Base-by-base conservation (phyloP, 1,284 basidiomycete species). In the Cutaneotrichosporon sp. region DNA sequence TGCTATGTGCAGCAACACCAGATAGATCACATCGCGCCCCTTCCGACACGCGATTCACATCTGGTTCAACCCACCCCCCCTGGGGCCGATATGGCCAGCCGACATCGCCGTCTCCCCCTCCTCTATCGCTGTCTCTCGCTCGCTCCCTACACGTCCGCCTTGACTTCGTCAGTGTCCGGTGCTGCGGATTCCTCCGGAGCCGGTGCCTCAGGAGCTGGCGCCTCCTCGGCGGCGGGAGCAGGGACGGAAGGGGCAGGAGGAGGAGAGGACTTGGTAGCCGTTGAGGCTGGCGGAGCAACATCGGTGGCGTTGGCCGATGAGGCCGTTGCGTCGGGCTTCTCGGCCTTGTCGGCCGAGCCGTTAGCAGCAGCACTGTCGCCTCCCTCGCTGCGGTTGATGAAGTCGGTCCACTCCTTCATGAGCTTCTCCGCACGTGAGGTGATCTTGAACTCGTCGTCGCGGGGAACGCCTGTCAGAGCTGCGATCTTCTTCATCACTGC, bases 401-500 rank as follows among this genome's bases (percentile, higher is more conserved):
- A 39, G 19, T 49, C 37, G 37, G 35, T 29, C 46, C 46, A 47
- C 34, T 49, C 37, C 51, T 70, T 63, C 65, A 77, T 77, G 31
- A 81, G 70, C 60, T 72, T 75, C 48, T 70, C 60, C 4, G 79
- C 76, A 29, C 93, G 85, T 24, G 85, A 81, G 50, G 84, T 84
- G 80, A 97, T 93, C 62, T 87, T 81, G 79, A 85, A 90, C 70
- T 94, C 85, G 32, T 83, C 84, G 66, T 97, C 87, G 52, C 84
- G 79, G 12, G 93, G 90, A 22, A 96, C 84, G 25, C 77, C 77
- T 17, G 77, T 59, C 19, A 93, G 79, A 26, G 84, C 80, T 39
- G 87, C 81, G 65, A 97, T 93, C 75, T 91, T 89, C 68, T 91
- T 88, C 88, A 97, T 93, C 47, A 98, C 93, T 75, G 52, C n/a